Base-by-base conservation (phyloP, 2,329 filamentous ascomycete genomes). In the Cyphellophora attinorum region DNA sequence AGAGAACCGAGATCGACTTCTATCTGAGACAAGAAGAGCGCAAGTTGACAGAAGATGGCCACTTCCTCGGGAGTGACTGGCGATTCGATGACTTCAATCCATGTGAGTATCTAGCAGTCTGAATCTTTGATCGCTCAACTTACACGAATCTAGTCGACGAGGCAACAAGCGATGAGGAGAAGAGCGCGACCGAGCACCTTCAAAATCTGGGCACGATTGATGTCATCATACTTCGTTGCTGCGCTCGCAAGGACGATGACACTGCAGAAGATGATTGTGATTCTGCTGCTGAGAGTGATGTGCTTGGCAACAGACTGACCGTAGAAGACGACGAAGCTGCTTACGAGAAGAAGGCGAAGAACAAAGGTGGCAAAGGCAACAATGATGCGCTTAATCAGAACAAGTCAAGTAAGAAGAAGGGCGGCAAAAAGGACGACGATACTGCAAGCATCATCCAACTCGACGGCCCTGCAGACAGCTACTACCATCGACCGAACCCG, bases 21-120 rank as follows among this genome's bases (percentile, higher is more conserved):
- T 51, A 56, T 5, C 54, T 74, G 3, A 59, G 68, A 2, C 69
- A 74, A 50, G 72, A 71, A 46, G 71, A 74, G 44, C 64, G 70
- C 41, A 59, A 57, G 40, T 51, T 55, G n/a, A 49, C 49, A 3
- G 57, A 64, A 42, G 66, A 65, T 3, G 53, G 47, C 5, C 71
- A 70, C 51, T 18, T 25, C n/a, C 53, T 71, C 37, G 68, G 64
- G 1, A 59, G 65, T 8, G 62, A 67, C 25, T 74, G 70, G 71
- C 60, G 58, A 4, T 75, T 74, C 44, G 61, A 65, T 28, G 59
- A 61, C 27, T 55, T 71, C 15, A 61, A 66, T 29, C 60, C 61
- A 37, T 58, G 68, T 72, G 48, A 43, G 56, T 46, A 23, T 27
- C 10, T 19, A 25, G 13, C 33, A 15, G 27, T 6, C 21, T n/a